These are phyloP conservation scores for Pneumocystis sp. DNA, from an alignment of 1,139 yeast genomes.

Conservation along the genomic window DNA sequence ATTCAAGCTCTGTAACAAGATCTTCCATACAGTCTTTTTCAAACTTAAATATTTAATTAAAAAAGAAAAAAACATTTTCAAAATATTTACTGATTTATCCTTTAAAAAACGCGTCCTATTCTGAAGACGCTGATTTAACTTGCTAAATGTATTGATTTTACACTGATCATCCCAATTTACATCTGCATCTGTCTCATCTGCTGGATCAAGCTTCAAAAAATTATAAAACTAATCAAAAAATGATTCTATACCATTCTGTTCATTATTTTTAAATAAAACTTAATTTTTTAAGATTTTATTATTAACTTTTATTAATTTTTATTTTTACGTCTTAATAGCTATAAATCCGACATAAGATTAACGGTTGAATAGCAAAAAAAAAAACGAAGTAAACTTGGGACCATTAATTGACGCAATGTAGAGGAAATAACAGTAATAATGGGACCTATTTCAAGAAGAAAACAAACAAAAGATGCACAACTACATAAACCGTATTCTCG, in stretches of 20 bases:
- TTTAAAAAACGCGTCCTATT: background rate
- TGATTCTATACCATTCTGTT: background rate
- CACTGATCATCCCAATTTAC: constrained; percentile 85
- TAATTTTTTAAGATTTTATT: background rate
- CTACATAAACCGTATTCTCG: background rate
- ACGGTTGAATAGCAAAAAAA: background rate
- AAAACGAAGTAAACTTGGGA: background rate
- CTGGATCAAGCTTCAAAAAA: background rate
- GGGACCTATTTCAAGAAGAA: background rate
- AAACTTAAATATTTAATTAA: constrained; percentile 37
- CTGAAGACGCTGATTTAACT: constrained; percentile 57
- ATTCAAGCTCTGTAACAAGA: constrained; percentile 67
- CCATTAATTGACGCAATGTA: background rate
- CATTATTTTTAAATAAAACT: background rate
- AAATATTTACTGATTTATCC: background rate
- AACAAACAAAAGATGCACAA: background rate
- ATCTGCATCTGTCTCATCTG: constrained; percentile 3
- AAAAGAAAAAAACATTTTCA: constrained; percentile 5
- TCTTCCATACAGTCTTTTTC: constrained; percentile 87
- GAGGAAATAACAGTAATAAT: background rate
- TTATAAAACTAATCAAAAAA: background rate
- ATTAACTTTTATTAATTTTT: background rate
- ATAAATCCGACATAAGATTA: background rate
- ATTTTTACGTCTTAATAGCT: background rate
- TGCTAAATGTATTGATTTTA: constrained; percentile 74